Percentiles rank a stretch among this genome's conserved stretches.
Evolutionary conservation across 2,329 filamentous ascomycete genomes (phyloP).

Genomic region (Calonectria hawksworthii): DNA sequence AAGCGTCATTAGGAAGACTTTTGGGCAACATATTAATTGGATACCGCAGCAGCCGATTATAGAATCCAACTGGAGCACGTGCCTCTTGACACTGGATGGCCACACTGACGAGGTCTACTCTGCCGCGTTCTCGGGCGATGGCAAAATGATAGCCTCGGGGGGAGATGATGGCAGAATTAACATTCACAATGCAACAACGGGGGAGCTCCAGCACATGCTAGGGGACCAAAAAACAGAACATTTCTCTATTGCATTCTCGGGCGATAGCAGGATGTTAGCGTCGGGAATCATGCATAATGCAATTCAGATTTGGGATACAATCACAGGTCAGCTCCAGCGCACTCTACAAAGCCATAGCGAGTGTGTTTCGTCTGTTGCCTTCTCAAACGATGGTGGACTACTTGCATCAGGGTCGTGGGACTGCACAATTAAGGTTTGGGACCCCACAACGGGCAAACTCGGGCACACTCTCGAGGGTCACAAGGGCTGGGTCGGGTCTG

Average conservation of each 20-base stretch:
- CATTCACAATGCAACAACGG: background rate
- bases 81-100: slow-evolving; percentile 30
- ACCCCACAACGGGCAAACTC: background rate
- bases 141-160: background rate
- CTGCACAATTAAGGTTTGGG: background rate
- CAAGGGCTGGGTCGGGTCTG: background rate
- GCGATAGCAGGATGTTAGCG: background rate
- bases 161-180: background rate
- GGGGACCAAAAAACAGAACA: background rate
- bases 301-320: background rate
- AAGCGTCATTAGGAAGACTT: slow-evolving; percentile 33
- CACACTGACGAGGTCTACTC: background rate
- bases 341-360: slow-evolving; percentile 16
- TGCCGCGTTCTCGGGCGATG: background rate
- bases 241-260: background rate
- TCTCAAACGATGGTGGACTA: background rate
- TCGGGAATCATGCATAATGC: background rate
- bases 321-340: slow-evolving; percentile 1
- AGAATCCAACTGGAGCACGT: slow-evolving; percentile 34
- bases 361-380: background rate
- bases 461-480: background rate
- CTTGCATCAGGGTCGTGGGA: background rate
- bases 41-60: slow-evolving; percentile 27
- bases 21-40: slow-evolving; percentile 31
- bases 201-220: background rate